phyloP scores from a whole-genome alignment of 2,329 filamentous ascomycete species.

The Penicillium sp. region DNA sequence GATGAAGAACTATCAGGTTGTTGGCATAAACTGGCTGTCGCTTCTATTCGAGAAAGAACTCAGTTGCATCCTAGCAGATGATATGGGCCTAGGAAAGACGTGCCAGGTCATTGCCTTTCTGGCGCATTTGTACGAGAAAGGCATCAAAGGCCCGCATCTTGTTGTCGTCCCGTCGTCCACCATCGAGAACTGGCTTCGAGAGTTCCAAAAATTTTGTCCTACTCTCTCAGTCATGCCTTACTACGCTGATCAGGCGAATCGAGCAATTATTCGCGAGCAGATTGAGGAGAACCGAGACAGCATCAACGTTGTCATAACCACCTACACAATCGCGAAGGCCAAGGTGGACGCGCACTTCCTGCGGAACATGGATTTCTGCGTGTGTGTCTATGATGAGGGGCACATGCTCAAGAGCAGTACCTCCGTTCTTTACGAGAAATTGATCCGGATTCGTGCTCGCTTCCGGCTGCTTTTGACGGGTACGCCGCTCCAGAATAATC shows the following conservation, averaged over 20 bases:
- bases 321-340: constrained; percentile 69
- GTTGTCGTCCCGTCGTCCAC: constrained; percentile 93
- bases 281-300: constrained; percentile 67
- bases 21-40: constrained; percentile 92
- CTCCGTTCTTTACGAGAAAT: constrained; percentile 78
- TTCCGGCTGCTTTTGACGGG: constrained; percentile 88
- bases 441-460: constrained; percentile 76
- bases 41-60: constrained; percentile 79
- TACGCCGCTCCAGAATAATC: constrained; percentile 94
- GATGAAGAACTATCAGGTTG: constrained; percentile 92
- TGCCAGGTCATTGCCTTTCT: constrained; percentile 95
- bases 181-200: constrained; percentile 91
- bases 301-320: constrained; percentile 74
- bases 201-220: constrained; percentile 87
- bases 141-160: constrained; percentile 73
- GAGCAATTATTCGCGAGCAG: constrained; percentile 69
- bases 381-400: constrained; percentile 87
- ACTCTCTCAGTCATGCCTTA: constrained; percentile 73
- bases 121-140: constrained; percentile 76
- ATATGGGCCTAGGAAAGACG: constrained; percentile 96
- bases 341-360: constrained; percentile 68
- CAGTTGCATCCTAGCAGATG: constrained; percentile 91
- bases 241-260: constrained; percentile 71
- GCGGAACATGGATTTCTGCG: constrained; percentile 61
- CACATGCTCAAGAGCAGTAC: constrained; percentile 89